Base-by-base conservation (phyloP, 768 basidiomycete genomes). In the Leccinum sublutescens region DNA sequence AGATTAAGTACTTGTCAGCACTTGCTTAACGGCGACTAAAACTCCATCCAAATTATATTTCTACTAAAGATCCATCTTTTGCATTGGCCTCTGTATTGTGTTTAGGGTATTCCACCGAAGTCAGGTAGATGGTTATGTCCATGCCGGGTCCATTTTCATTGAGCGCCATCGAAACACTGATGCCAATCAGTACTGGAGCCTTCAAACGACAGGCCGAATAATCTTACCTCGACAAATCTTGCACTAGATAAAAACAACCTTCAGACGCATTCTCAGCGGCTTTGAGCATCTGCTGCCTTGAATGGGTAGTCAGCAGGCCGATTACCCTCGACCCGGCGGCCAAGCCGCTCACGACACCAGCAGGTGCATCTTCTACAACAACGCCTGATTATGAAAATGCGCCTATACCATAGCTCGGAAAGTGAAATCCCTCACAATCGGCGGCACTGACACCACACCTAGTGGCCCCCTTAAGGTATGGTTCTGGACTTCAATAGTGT, bases 351-450 rank as follows among this genome's bases (percentile, higher is more conserved):
- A 77, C 78, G 65, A 98, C 79, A 19, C 95, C 95, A 15, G 85
- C 85, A 1, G 94, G 94, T 3, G 95, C 92, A 75, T 98, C 96
- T 70, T 96, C 94, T 33, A 98, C 82, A 15, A 97, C 95, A 50
- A 96, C 78, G 65, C 88, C 89, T 87, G 25, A 23, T 54, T 5
- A 40, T 54, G 52, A 67, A 45, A 52, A 59, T 68, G 34, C n/a
- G 55, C 29, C 14, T 17, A 23, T 19, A 38, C 12, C 17, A 45
- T 38, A n/a, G n/a, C 9, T 40, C 50, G 38, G 14, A 50, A 33
- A 38, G 23, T 40, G 34, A n/a, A 43, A 49, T 19, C 14, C 47
- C 71, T 67, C 53, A 73, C 67, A 71, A 21, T 64, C 59, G 17
- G 50, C 52, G 12, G 88, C 82, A 49, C 83, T 78, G 21, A 88